Base-by-base conservation (phyloP, 148 eudicot genomes). In the Rhododendron ovatum region DNA sequence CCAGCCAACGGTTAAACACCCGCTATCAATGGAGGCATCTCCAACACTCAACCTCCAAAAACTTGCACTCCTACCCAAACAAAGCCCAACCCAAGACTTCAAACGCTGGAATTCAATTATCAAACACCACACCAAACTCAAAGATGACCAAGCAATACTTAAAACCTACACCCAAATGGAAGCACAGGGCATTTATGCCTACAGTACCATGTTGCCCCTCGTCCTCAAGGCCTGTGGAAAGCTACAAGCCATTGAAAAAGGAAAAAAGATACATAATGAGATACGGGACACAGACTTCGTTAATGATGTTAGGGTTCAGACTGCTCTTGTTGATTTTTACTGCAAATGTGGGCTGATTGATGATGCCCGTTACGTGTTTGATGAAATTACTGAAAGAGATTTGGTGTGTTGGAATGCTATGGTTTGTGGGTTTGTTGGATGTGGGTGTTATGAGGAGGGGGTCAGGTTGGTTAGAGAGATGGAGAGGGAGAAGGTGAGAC, bases 371-470 rank as follows among this genome's bases (percentile, higher is more conserved):
- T 26, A 86, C 4, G 86, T 92, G 86, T 91, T 92, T 33, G 91
- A 90, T 86, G 84, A 85, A 88, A 91, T 86, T 92, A 13, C 80
- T 83, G 89, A 86, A 20, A 92, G 89, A 87, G 93, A 93, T 87
- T 88, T 92, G 48, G 93, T 93, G 73, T 88, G 90, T 12, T 93
- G 94, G 94, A 93, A 93, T 84, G 87, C 90, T 33, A 91, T 93
- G 94, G 91, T 93, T 53, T 88, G 88, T 65, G 90, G 96, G 82
- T 90, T 59, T 80, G 93, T 92, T 17, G 86, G 90, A 4, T 91
- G 90, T 82, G 81, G 78, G 80, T 86, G 82, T 45, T 89, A 78
- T 85, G 83, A 85, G 83, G 92, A 89, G 35, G 92, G 92, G 8
- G 4, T 92, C 48, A 3, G 30, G 17, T 84, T 91, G 85, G 88